Conservation (phyloP, 305 asterid genomes). For the Nicotiana rustica region DNA sequence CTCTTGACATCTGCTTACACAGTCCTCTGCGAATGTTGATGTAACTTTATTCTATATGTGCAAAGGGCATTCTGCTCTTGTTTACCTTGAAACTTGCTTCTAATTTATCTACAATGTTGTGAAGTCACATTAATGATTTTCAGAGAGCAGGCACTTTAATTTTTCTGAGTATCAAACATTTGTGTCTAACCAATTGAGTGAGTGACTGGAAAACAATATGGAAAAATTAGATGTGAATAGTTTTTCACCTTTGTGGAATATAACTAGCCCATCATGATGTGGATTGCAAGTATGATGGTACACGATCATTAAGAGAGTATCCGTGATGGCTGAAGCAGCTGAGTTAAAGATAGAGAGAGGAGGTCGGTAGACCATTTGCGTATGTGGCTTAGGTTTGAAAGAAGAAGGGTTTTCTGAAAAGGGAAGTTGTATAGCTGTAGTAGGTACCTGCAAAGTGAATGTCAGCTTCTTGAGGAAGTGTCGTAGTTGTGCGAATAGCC, state of each 20-base stretch:
- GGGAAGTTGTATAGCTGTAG: background rate
- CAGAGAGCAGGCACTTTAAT: background rate
- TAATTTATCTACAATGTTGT: background rate
- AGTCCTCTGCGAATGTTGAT: background rate
- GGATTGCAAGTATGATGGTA: background rate
- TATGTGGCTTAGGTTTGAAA: background rate
- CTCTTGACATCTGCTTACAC: background rate
- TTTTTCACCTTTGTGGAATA: background rate
- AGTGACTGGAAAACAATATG: background rate
- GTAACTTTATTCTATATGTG: background rate
- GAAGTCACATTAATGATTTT: slow-evolving; percentile 2
- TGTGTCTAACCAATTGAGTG: background rate
- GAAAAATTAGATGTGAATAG: background rate
- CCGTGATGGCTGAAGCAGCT: background rate
- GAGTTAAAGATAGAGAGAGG: background rate
- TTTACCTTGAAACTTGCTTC: background rate
- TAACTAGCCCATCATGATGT: background rate
- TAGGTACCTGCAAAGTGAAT: background rate
- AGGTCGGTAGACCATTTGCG: background rate
- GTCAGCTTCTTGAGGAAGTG: background rate
- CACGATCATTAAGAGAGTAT: background rate
- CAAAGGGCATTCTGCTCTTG: background rate
- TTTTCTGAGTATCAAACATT: background rate
- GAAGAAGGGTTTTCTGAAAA: background rate
- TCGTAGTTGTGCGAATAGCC: background rate